Evolutionary conservation across 345 rosid genomes (phyloP).

Genomic region (Arabidopsis arenosa): DNA sequence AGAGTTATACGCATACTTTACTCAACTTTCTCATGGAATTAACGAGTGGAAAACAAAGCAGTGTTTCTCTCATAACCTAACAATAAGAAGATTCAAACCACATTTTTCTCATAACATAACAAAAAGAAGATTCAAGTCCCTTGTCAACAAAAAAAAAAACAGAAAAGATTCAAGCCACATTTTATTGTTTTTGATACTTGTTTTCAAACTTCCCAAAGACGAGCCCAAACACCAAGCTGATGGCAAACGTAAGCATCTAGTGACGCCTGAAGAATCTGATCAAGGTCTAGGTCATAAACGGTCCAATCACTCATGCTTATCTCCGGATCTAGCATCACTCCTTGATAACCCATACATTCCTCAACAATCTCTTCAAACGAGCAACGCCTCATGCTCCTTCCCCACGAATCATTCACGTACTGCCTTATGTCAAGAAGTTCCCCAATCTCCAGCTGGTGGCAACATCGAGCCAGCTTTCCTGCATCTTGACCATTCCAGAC

Average conservation of each 20-base stretch:
- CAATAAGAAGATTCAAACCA: no score
- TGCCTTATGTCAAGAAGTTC: constrained; percentile 43
- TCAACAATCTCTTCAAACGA: constrained; percentile 44
- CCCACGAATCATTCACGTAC: constrained; percentile 8
- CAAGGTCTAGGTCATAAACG: constrained; percentile 1
- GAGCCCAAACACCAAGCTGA: constrained; percentile 34
- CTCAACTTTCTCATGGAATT: not conserved
- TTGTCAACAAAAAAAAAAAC: not conserved
- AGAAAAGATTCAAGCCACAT: not conserved
- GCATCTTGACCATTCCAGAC: constrained; percentile 33
- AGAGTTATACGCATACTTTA: no score
- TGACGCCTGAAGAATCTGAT: constrained; percentile 45
- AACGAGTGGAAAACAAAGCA: not conserved
- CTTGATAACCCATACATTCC: constrained; percentile 43
- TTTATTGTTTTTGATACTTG: not conserved
- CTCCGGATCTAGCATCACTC: constrained; percentile 34
- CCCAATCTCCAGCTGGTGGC: constrained; percentile 28
- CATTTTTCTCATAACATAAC: no score
- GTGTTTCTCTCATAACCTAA: no score
- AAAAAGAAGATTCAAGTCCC: no score
- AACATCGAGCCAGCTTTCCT: constrained; percentile 8
- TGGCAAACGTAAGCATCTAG: constrained; percentile 36
- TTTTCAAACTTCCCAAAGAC: constrained; percentile 19
- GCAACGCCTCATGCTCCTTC: constrained; percentile 18
- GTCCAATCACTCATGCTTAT: constrained; percentile 50